phyloP scores from a whole-genome alignment of 1,284 basidiomycete genomes.

The Pseudomicrostroma phylloplanum region DNA sequence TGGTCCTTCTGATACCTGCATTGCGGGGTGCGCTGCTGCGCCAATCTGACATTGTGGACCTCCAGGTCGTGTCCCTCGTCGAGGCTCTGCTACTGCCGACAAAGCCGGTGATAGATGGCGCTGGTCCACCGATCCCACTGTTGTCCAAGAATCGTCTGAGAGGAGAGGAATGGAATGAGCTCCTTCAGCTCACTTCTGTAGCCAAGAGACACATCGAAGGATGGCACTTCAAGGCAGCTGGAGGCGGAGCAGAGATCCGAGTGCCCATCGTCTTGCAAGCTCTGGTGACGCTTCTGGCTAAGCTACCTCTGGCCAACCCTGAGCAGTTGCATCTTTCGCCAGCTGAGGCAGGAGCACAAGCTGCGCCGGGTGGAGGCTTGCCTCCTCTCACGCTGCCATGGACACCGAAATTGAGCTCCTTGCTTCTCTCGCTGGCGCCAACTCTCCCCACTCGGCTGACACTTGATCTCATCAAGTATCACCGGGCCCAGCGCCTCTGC shows the following conservation, averaged over 20 bases:
- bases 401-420: slow-evolving; percentile 33
- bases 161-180: slow-evolving; percentile 39
- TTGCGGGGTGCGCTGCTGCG: slow-evolving; percentile 37
- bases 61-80: slow-evolving; percentile 39
- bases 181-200: slow-evolving; percentile 37
- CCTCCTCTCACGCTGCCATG: slow-evolving; percentile 22
- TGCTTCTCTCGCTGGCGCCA: slow-evolving; percentile 41
- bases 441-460: slow-evolving; percentile 38
- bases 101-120: slow-evolving; percentile 1
- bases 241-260: not conserved
- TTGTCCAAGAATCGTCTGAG: slow-evolving; percentile 9
- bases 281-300: slow-evolving; percentile 8
- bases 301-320: not conserved
- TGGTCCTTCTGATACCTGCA: slow-evolving; percentile 37
- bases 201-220: slow-evolving; percentile 39
- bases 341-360: not conserved
- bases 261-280: slow-evolving; percentile 7
- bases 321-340: slow-evolving; percentile 1
- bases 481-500: slow-evolving; percentile 39
- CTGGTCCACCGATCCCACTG: slow-evolving; percentile 8
- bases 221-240: slow-evolving; percentile 19
- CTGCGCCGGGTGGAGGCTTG: not conserved
- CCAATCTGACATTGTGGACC: slow-evolving; percentile 36
- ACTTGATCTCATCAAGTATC: slow-evolving; percentile 37
- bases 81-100: slow-evolving; percentile 28